Conservation (phyloP, 371 early-diverging fungal species). For the Mucor saturninus region DNA sequence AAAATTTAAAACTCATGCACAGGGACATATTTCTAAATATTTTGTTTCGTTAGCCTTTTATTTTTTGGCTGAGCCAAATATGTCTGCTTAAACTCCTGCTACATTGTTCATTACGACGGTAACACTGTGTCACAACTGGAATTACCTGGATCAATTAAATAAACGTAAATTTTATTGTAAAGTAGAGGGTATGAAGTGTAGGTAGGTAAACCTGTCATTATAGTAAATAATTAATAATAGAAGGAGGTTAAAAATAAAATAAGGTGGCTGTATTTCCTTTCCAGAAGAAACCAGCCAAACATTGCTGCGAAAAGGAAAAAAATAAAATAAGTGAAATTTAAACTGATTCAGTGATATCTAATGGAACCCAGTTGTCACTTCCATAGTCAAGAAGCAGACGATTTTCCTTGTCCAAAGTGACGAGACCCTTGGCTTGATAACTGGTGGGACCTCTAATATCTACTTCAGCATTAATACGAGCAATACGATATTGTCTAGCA, state of each 20-base stretch:
- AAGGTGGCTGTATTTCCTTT: not conserved
- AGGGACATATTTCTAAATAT: too few species aligned
- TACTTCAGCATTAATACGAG: constrained; percentile 27
- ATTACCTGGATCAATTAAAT: too few species aligned
- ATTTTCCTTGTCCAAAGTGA: constrained; percentile 16
- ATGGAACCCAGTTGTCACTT: constrained; percentile 28
- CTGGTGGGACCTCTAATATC: constrained; percentile 33
- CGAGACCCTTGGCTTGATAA: constrained; percentile 32
- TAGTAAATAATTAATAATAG: not conserved
- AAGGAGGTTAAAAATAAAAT: constrained; percentile 1
- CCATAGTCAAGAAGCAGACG: constrained; percentile 33
- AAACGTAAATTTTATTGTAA: not conserved
- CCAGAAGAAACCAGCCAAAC: constrained; percentile 7
- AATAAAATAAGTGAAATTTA: constrained; percentile 14
- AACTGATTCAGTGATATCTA: constrained; percentile 35
- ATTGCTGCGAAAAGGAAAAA: not conserved
- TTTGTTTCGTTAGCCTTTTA: too few species aligned
- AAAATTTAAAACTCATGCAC: too few species aligned
- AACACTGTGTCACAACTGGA: too few species aligned
- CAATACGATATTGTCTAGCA: constrained; percentile 35
- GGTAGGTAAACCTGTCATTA: not conserved
- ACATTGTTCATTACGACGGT: too few species aligned
- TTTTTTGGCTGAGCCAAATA: too few species aligned
- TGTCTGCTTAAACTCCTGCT: too few species aligned
- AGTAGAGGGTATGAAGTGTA: constrained; percentile 1